Conservation (phyloP, 2,329 filamentous ascomycete genomes). For the Paracoccidioides brasiliensis region DNA sequence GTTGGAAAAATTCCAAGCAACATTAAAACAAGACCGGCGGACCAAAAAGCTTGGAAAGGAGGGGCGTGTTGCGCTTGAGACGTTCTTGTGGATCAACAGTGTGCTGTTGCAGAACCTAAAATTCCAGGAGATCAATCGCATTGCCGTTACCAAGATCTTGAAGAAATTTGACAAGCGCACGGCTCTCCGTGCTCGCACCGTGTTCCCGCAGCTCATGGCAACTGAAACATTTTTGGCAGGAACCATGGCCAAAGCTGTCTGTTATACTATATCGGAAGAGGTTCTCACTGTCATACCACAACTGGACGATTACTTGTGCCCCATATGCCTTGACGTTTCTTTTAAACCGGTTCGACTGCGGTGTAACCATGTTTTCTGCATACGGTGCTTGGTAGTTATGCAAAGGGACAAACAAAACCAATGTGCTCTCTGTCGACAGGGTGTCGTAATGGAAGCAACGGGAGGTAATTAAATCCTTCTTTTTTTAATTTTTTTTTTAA, state of each 20-base stretch:
- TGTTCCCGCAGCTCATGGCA: conserved; percentile 47
- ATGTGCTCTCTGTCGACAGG: conserved; percentile 64
- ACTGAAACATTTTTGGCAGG: conserved; percentile 50
- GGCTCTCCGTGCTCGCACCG: conserved; percentile 52
- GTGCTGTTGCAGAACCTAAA: conserved; percentile 65
- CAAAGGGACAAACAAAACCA: conserved; percentile 54
- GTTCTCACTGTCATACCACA: conserved; percentile 64
- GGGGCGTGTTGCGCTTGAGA: conserved; percentile 50
- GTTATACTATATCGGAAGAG: conserved; percentile 58
- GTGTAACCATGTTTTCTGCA: conserved; percentile 71
- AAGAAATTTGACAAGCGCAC: conserved; percentile 90
- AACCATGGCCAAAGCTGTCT: conserved; percentile 61
- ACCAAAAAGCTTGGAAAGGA: conserved; percentile 45
- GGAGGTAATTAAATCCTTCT: conserved; percentile 36
- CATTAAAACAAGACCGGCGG: conserved; percentile 39
- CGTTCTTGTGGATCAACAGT: conserved; percentile 60
- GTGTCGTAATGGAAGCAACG: conserved; percentile 58
- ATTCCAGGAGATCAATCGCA: conserved; percentile 73
- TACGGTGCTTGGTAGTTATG: conserved; percentile 68
- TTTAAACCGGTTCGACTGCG: conserved; percentile 67
- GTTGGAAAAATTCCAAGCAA: conserved; percentile 58
- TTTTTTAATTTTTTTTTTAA: neutral
- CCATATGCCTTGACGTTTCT: conserved; percentile 65
- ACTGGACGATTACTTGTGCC: conserved; percentile 72
- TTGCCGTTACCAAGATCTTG: conserved; percentile 67